Percentiles rank a stretch among this genome's conserved stretches.
Conservation (phyloP, 306 rosid species). For the Erythrophleum fordii region DNA sequence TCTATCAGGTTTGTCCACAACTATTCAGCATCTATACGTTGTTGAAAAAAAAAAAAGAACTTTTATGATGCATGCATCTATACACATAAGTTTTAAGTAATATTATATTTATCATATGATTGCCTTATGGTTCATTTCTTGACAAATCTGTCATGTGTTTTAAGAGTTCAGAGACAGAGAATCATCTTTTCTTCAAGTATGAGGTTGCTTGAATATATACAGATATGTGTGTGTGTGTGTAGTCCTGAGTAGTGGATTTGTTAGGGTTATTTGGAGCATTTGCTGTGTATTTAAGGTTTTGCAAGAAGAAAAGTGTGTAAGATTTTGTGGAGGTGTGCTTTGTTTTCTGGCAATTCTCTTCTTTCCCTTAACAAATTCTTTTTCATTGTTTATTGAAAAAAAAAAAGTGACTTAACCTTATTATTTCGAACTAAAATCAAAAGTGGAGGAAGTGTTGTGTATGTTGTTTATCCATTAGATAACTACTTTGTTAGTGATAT, state of each 20-base stretch:
- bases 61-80: conserved; percentile 30
- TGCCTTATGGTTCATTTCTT: conserved; percentile 13
- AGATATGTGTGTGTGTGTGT: background rate
- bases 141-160: conserved; percentile 17
- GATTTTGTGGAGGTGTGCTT: background rate
- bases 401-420: background rate
- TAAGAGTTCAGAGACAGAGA: conserved; percentile 14
- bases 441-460: conserved; percentile 2
- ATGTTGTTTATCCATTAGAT: conserved; percentile 29
- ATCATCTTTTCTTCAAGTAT: background rate
- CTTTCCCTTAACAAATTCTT: conserved; percentile 22
- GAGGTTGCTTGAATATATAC: background rate
- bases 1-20: conserved; percentile 68
- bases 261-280: conserved; percentile 13
- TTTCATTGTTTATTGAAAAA: background rate
- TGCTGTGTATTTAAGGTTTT: conserved; percentile 1
- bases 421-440: background rate
- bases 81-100: background rate
- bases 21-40: conserved; percentile 19
- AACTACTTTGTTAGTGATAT: conserved; percentile 29
- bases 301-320: background rate
- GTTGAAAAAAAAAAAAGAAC: too few relatives aligned
- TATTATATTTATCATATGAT: conserved; percentile 1
- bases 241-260: conserved; percentile 16
- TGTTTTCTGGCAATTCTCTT: background rate